These are phyloP conservation scores for Aureobasidium sp. DNA, from an alignment of 2,329 filamentous ascomycete genomes.

Conservation along the genomic window DNA sequence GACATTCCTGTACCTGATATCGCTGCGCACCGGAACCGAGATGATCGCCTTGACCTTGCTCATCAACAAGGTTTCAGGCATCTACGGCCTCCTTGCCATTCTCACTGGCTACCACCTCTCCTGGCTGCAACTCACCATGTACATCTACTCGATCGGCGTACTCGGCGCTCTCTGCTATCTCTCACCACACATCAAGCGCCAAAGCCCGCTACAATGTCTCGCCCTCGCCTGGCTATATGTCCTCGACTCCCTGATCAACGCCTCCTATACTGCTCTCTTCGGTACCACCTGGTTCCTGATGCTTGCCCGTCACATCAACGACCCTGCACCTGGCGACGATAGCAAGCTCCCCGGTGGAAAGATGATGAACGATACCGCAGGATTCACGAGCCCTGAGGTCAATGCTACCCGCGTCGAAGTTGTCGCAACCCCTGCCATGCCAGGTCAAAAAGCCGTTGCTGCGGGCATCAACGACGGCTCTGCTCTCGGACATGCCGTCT, in stretches of 20 bases:
- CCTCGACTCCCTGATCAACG: slow-evolving; percentile 73
- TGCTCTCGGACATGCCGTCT: slow-evolving; percentile 54
- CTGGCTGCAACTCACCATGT: slow-evolving; percentile 77
- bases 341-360: slow-evolving; percentile 39
- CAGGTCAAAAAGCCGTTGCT: slow-evolving; percentile 46
- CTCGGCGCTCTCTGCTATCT: slow-evolving; percentile 61
- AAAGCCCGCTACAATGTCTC: slow-evolving; percentile 70
- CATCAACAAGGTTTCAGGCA: slow-evolving; percentile 85
- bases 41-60: slow-evolving; percentile 74
- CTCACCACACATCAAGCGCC: slow-evolving; percentile 69
- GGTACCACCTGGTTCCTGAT: slow-evolving; percentile 78
- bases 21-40: slow-evolving; percentile 76
- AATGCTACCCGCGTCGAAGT: slow-evolving; percentile 52
- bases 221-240: slow-evolving; percentile 79
- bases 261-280: slow-evolving; percentile 72
- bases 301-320: slow-evolving; percentile 49
- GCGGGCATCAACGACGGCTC: slow-evolving; percentile 28
- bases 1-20: slow-evolving; percentile 70
- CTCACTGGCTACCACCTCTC: slow-evolving; percentile 80
- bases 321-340: slow-evolving; percentile 17
- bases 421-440: slow-evolving; percentile 36
- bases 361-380: slow-evolving; percentile 53
- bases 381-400: slow-evolving; percentile 52
- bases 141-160: slow-evolving; percentile 72
- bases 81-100: slow-evolving; percentile 83